These are phyloP conservation scores for Penicillium argentinense DNA, from an alignment of 495 filamentous ascomycete species.

Conservation along the genomic window DNA sequence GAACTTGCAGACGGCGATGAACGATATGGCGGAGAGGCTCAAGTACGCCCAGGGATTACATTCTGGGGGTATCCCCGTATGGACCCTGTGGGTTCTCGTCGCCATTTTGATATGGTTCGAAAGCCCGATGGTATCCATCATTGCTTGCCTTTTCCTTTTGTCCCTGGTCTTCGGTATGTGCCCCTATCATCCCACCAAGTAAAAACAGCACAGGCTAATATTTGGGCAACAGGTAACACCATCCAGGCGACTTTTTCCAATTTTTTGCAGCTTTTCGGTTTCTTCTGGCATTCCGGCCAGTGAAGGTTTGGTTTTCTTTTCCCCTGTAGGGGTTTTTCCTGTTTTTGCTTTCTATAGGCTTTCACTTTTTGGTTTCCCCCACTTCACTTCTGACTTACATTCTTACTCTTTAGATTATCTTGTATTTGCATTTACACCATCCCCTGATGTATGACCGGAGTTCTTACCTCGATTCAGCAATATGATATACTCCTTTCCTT, in stretches of 20 bases:
- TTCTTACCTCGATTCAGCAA: too few species aligned
- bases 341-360: too few species aligned
- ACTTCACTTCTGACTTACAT: too few species aligned
- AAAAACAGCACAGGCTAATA: neutral
- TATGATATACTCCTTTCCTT: neutral
- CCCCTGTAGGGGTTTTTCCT: too few species aligned
- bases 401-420: too few species aligned
- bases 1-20: conserved; percentile 41
- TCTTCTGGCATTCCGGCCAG: too few species aligned
- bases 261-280: conserved; percentile 2
- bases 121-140: conserved; percentile 21
- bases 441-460: too few species aligned
- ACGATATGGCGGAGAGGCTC: conserved; percentile 39
- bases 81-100: conserved; percentile 26
- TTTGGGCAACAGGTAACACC: neutral
- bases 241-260: neutral
- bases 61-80: conserved; percentile 16
- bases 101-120: conserved; percentile 25
- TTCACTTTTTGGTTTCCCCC: too few species aligned
- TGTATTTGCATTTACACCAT: too few species aligned
- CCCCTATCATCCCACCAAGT: neutral
- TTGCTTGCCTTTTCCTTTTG: conserved; percentile 19
- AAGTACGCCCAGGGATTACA: conserved; percentile 27
- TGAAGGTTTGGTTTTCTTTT: too few species aligned
- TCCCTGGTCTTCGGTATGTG: conserved; percentile 25